Percentiles rank a stretch among this genome's conserved stretches.
phyloP scores from a whole-genome alignment of 257 asterid genomes.

The Misopates orontium region DNA sequence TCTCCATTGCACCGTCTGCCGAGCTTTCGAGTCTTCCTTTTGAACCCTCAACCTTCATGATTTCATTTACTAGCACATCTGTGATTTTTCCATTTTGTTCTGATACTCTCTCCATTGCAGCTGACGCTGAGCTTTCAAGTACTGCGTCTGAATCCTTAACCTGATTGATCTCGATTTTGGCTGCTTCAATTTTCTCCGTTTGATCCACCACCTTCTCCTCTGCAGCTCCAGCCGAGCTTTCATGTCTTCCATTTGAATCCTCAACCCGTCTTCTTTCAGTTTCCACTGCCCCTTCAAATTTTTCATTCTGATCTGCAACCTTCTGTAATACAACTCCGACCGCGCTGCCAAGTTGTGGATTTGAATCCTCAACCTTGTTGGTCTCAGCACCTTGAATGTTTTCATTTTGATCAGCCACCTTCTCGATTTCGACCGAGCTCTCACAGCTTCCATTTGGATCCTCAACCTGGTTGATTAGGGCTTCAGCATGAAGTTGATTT shows the following conservation, averaged over 20 bases:
- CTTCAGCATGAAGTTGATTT: not conserved
- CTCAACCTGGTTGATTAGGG: constrained; percentile 1
- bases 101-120: not conserved
- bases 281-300: not conserved
- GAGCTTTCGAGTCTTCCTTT: not conserved
- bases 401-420: not conserved
- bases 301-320: not conserved
- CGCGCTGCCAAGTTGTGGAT: not conserved
- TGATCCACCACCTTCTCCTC: not conserved
- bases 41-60: not conserved
- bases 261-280: not conserved
- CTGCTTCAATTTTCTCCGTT: constrained; percentile 18
- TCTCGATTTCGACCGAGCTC: not conserved
- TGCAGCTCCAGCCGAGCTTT: not conserved
- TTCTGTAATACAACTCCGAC: constrained; percentile 4
- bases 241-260: not conserved
- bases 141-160: constrained; percentile 18
- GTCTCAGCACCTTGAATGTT: constrained; percentile 3
- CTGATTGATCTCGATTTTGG: constrained; percentile 27
- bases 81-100: not conserved
- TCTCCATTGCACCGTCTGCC: not conserved
- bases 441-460: not conserved
- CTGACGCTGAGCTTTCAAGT: constrained; percentile 18
- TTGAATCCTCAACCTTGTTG: constrained; percentile 11
- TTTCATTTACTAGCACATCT: not conserved